Evolutionary conservation across 75 land plant species (phyloP).

Genomic region (Pinus taeda): DNA sequence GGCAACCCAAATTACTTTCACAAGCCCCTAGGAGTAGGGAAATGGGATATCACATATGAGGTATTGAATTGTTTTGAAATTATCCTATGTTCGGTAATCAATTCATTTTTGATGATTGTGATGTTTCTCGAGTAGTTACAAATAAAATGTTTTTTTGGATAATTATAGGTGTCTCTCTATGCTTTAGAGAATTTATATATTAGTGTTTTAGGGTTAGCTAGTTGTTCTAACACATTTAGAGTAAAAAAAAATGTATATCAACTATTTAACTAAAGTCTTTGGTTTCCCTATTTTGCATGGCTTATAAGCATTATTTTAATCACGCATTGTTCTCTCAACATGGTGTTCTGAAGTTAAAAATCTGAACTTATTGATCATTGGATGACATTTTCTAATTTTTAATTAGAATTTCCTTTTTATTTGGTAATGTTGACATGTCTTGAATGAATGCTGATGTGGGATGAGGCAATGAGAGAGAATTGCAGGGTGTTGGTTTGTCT

Average conservation of each 20-base stretch:
- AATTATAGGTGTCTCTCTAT: background rate
- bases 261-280: background rate
- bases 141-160: no score
- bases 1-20: constrained; percentile 89
- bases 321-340: no score
- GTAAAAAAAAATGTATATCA: background rate
- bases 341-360: no score
- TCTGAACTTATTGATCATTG: no score
- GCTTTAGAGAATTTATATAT: background rate
- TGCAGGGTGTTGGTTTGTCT: no score
- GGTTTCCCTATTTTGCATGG: background rate
- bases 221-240: background rate
- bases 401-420: no score
- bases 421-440: no score
- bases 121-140: no score
- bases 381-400: no score
- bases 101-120: background rate
- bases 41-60: constrained; percentile 98
- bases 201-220: background rate
- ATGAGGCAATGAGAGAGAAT: no score
- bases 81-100: background rate
- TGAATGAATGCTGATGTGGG: no score
- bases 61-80: constrained; percentile 26
- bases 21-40: constrained; percentile 77
- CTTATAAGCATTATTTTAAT: background rate